Evolutionary conservation across 805 yeast species (phyloP), one percentile per base, ranked within the genome.

Genomic region (Candida endomychidarum): DNA sequence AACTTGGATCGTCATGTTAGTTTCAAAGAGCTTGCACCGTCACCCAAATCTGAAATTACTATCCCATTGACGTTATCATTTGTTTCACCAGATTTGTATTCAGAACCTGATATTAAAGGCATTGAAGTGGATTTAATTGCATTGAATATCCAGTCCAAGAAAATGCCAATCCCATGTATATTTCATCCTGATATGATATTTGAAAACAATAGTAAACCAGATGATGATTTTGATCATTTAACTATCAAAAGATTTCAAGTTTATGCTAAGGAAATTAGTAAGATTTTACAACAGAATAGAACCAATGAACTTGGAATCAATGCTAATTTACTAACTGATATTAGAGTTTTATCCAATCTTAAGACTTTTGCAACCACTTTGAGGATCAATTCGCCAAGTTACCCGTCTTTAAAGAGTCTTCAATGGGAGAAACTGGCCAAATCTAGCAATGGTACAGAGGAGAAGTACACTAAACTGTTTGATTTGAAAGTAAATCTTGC

Each of bases 121-220:
- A 45, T 67, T 1, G 37, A 55, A 1, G 63, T 58, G 4, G 71
- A 67, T 25, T 44, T 67, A 25, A 53, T 58, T 2, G 58, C 57
- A 2, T 43, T 60, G 27, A 60, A 69, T 0, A 43, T 63, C 17
- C 60, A 60, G 43, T 57, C 69, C 2, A 60, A 58, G 38, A 46
- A 48, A 15, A 31, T 57, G 11, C 67, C 68, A 0, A 58, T 67
- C 8, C 72, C 72, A 0, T 48, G 63, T 2, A 67, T 61, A 10
- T 39, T 67, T 32, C 60, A 58, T 34, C 61, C 59, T 19, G 72
- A 63, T 39, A 58, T 62, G 58, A 34, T 61, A 5, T 67, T 64
- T 48, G 57, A 56, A 25, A 63, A 67, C 46, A 55, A 51, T 36
- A 43, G 53, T 17, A 53, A 49, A 31, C 45, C 45, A 0, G 27